Percentiles rank a stretch among this genome's conserved stretches.
These are phyloP conservation scores for Cucurbita argyrosperma DNA, from an alignment of 306 rosid genomes.

Conservation along the genomic window DNA sequence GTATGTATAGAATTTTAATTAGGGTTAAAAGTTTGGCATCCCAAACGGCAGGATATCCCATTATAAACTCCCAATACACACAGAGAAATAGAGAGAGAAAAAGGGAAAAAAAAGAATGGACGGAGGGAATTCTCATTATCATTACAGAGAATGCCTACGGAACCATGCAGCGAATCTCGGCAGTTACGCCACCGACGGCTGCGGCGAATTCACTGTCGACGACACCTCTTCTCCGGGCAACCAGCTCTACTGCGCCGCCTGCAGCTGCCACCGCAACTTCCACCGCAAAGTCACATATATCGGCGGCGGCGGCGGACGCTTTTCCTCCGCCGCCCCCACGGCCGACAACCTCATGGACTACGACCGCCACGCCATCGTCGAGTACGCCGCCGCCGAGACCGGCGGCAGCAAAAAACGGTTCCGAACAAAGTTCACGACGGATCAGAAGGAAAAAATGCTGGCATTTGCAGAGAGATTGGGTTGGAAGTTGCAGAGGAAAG, in stretches of 20 bases:
- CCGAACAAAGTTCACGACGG: slow-evolving; percentile 53
- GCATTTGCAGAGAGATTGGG: slow-evolving; percentile 75
- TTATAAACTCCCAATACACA: background rate
- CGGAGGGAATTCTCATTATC: slow-evolving; percentile 20
- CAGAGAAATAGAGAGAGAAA: background rate
- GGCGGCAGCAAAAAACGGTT: slow-evolving; percentile 45
- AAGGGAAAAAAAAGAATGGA: slow-evolving; percentile 18
- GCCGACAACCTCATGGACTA: background rate
- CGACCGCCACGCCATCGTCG: slow-evolving; percentile 2
- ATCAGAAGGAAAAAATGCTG: slow-evolving; percentile 81
- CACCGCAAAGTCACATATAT: slow-evolving; percentile 46
- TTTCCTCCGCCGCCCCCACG: background rate
- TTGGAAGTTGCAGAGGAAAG: slow-evolving; percentile 1
- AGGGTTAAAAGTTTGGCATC: background rate
- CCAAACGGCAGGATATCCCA: background rate
- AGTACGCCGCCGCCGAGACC: slow-evolving; percentile 1
- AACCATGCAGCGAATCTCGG: slow-evolving; percentile 95
- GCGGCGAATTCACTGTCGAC: slow-evolving; percentile 67
- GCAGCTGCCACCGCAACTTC: slow-evolving; percentile 83
- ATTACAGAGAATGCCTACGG: slow-evolving; percentile 58
- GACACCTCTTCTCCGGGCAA: slow-evolving; percentile 8
- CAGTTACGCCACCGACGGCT: slow-evolving; percentile 88
- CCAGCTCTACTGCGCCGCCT: slow-evolving; percentile 50
- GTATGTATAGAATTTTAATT: background rate
- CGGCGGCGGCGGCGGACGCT: background rate